Conservation (phyloP, 495 filamentous ascomycete genomes). For the Cudoniella acicularis region DNA sequence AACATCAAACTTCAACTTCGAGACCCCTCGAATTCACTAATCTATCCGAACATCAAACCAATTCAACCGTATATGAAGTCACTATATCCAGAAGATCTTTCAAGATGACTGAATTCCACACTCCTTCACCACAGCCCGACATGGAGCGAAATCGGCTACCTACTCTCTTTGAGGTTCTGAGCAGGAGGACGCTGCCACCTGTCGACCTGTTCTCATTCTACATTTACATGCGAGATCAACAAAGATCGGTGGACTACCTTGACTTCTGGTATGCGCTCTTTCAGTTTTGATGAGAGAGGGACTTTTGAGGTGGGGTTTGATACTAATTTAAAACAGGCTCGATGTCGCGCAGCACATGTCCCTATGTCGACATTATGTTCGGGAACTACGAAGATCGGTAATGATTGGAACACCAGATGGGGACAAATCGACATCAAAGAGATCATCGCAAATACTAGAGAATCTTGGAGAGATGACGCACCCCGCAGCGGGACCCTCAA, state of each 20-base stretch:
- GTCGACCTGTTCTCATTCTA: conserved; percentile 98
- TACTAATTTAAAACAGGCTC: conserved; percentile 58
- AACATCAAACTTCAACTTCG: neutral
- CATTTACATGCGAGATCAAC: conserved; percentile 99
- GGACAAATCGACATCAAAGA: conserved; percentile 74
- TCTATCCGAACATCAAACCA: no score
- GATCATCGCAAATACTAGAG: conserved; percentile 77
- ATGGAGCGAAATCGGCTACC: conserved; percentile 75
- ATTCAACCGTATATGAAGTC: no score
- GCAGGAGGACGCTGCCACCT: conserved; percentile 81
- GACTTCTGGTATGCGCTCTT: conserved; percentile 79
- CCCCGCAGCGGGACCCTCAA: conserved; percentile 51
- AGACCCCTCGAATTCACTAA: neutral
- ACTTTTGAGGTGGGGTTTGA: neutral
- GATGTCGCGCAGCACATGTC: conserved; percentile 99
- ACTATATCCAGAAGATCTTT: neutral
- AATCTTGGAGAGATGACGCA: conserved; percentile 63
- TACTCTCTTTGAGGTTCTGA: conserved; percentile 91
- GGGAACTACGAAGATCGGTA: conserved; percentile 89
- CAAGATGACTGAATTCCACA: conserved; percentile 17
- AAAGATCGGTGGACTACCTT: conserved; percentile 93
- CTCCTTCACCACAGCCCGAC: conserved; percentile 37
- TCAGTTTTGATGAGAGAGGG: neutral
- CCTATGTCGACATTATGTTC: conserved; percentile 94
- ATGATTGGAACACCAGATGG: conserved; percentile 89